Base-by-base conservation (phyloP, 495 filamentous ascomycete genomes). In the Schizothecium vesticola region DNA sequence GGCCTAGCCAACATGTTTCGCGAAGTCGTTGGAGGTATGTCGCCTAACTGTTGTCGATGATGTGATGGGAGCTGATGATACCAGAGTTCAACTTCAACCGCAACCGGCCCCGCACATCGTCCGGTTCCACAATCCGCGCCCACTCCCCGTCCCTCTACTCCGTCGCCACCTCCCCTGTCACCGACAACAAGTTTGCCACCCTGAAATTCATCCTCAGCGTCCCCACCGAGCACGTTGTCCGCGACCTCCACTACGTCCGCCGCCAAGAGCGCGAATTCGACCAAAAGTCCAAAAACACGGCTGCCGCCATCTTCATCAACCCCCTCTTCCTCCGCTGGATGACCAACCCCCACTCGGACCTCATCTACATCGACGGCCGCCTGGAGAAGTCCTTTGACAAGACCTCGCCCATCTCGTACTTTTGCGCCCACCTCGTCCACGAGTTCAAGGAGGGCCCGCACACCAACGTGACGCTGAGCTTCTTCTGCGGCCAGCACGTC, bases 221-320 rank as follows among this genome's bases (percentile, higher is more conserved):
- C 29, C 22, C 24, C 8, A 29, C 24, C 23, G 25, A 26, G 26
- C 56, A 64, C 19, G 59, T 29, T 1, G 26, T 55, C 23, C 23
- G 60, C 3, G 69, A 70, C 36, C 29, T 67, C 59, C 55, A 31
- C 31, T 59, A 33, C 23, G 65, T 70, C 6, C 59, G 55, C 51
- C 64, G 61, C 60, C 69, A 70, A 25, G 59, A 24, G 23, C 64
- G 64, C 13, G 65, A 64, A 9, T 70, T 63, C n/a, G 63, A 72
- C 65, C 26, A 26, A 21, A 51, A 43, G 59, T 61, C 64, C 10
- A 61, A 77, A 73, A 67, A 67, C 22, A 84, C 85, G 56, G 72
- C 81, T 23, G 58, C 73, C 19, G 25, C 24, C 59, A 65, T 70
- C 16, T 16, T 70, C 16, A 19, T 57, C 9, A 55, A 64, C 36